Evolutionary conservation across 495 filamentous ascomycete genomes (phyloP), one percentile per base, ranked within the genome.

Genomic region (Chaetomidium leptoderma): DNA sequence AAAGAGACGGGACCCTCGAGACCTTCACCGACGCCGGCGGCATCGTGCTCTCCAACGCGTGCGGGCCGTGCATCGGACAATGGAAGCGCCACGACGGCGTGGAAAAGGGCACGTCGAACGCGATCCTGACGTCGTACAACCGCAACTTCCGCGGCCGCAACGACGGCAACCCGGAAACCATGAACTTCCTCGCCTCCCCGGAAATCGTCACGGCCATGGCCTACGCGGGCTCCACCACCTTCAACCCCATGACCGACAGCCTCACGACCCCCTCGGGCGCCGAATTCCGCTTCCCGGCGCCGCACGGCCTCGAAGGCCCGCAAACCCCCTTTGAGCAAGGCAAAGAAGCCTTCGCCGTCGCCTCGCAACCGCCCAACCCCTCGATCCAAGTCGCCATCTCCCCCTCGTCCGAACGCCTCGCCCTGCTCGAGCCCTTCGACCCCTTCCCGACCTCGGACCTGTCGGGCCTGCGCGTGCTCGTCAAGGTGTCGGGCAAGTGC

Each of bases 161-260:
- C 70, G 93, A 98, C 66, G 93, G 93, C 60, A 97, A 97, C 77
- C 86, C 87, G 11, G 81, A 84, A 21, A 98, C 93, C 32, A 96
- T 97, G 92, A 97, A 97, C 79, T 98, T 98, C 78, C 83, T 98
- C 36, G 92, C 93, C 13, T 93, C 90, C 2, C 93, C 93, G 4
- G 93, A 98, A 70, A 81, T 98, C 35, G 95, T 98, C 59, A 98
- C 93, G 1, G 92, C 93, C 8, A 91, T 98, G 84, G 81, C 88
- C 32, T 97, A 95, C 71, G 86, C 92, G 24, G 93, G 93, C 51
- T 83, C 79, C 59, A 97, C 92, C 24, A 93, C 90, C 57, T 98
- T 98, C 79, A 97, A 98, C 76, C 93, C 93, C 8, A 83, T 96
- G 63, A 96, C 89, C 21, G 93, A 98, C 72, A 79, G 81, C 32